Percentiles rank a stretch among this genome's conserved stretches.
Evolutionary conservation across 2,329 filamentous ascomycete species (phyloP).

Genomic region (Alternaria angustiovoidea): DNA sequence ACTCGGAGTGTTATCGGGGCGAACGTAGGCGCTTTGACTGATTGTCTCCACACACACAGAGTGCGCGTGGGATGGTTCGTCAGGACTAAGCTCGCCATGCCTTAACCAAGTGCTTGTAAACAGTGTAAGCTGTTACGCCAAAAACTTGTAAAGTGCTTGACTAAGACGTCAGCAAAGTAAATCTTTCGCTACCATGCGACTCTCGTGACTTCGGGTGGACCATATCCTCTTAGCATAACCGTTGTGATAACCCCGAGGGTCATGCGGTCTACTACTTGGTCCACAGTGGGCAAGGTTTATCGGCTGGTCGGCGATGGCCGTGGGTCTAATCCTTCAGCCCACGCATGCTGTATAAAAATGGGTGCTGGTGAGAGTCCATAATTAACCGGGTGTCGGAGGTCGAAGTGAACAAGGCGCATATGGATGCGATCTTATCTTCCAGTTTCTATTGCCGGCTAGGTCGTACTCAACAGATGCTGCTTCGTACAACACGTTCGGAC

Average conservation of each 20-base stretch:
- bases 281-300: constrained; percentile 74
- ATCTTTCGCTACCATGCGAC: constrained; percentile 49
- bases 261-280: constrained; percentile 72
- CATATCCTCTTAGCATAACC: constrained; percentile 65
- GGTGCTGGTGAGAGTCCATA: constrained; percentile 79
- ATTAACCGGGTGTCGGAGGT: constrained; percentile 80
- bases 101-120: constrained; percentile 72
- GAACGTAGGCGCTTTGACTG: constrained; percentile 74
- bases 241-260: constrained; percentile 79
- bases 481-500: neutral
- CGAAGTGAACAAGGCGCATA: constrained; percentile 74
- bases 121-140: neutral
- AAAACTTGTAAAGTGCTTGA: constrained; percentile 82
- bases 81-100: constrained; percentile 69
- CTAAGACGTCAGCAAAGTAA: constrained; percentile 78
- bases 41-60: constrained; percentile 72
- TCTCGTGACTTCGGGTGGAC: constrained; percentile 72
- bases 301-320: constrained; percentile 65
- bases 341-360: constrained; percentile 80
- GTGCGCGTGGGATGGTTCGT: constrained; percentile 70
- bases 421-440: constrained; percentile 67
- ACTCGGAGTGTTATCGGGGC: constrained; percentile 80
- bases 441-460: constrained; percentile 67
- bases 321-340: constrained; percentile 70
- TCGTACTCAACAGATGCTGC: constrained; percentile 61